phyloP scores from a whole-genome alignment of 768 basidiomycete genomes.

The Tylopilus balloui region DNA sequence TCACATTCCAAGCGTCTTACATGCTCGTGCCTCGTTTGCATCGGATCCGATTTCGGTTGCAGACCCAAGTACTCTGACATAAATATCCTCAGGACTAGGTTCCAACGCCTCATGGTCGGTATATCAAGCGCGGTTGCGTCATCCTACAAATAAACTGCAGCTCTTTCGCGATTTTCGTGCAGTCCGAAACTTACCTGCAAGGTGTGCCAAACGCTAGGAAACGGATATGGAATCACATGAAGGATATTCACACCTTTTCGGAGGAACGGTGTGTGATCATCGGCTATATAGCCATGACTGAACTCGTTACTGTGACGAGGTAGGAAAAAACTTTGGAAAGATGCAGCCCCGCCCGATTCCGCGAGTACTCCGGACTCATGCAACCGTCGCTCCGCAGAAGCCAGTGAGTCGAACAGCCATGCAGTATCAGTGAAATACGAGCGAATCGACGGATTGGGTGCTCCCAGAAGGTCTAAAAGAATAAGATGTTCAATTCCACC shows the following conservation, averaged over 20 bases:
- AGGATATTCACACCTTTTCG: constrained; percentile 77
- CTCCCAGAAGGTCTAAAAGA: constrained; percentile 88
- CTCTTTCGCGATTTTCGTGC: not conserved
- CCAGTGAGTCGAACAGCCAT: constrained; percentile 85
- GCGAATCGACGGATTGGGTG: constrained; percentile 64
- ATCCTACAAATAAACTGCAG: constrained; percentile 51
- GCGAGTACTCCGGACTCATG: constrained; percentile 59
- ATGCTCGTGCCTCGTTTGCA: constrained; percentile 19
- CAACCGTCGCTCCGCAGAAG: constrained; percentile 66
- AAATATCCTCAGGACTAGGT: constrained; percentile 81
- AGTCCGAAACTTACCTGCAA: constrained; percentile 46
- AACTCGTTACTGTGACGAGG: constrained; percentile 38
- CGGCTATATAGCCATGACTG: constrained; percentile 64
- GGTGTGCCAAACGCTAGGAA: constrained; percentile 89
- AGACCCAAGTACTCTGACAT: constrained; percentile 85
- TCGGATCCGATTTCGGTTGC: constrained; percentile 42
- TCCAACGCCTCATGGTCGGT: constrained; percentile 86
- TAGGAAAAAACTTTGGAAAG: constrained; percentile 65
- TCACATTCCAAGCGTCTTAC: constrained; percentile 40
- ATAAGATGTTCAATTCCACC: constrained; percentile 85
- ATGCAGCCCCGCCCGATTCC: constrained; percentile 37
- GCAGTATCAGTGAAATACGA: constrained; percentile 86
- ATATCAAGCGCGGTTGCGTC: constrained; percentile 83
- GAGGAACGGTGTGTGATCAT: constrained; percentile 94
- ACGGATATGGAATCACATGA: constrained; percentile 86